Evolutionary conservation across 129 eudicot genomes (phyloP), one percentile per base, ranked within the genome.

Genomic region (Solidago caesia): DNA sequence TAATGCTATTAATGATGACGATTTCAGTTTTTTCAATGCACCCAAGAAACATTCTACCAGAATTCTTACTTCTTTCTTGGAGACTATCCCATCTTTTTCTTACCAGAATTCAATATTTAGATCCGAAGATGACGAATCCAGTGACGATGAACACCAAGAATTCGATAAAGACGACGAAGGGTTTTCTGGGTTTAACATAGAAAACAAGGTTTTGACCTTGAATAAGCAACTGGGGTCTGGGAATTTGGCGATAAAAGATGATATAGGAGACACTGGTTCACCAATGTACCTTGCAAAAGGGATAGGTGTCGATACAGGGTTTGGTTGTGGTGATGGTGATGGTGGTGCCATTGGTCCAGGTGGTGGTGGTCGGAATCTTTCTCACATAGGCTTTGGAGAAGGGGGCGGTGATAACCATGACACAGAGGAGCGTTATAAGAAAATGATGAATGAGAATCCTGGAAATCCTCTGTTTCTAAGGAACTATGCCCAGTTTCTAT

Each of bases 281-380:
- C 83, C 82, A 81, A 88, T 88, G 98, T 82, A 86, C 73, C 86
- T 88, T 75, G 93, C 96, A 6, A 77, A 79, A 73, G 98, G 97
- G 64, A 80, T 87, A 27, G 98, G 98, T 8, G 79, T 80, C 60
- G 86, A 79, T 57, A 25, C 75, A 27, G 67, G 68, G 26, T 79
- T 65, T 59, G 77, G 66, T 2, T 75, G 47, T 67, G 79, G 67
- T 4, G 77, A 7, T 67, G 79, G 67, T 4, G 77, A 7, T 56
- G 80, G 73, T 0, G 84, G 56, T 64, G 78, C 86, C 53, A 79
- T 86, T 42, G 75, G 80, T 15, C 65, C 76, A 1, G 84, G 61
- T 64, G 78, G 88, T 59, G 81, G 88, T 42, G 75, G 80, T 15
- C 65, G 83, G 66, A 78, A 49, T 55, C 53, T 68, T 62, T 71